Evolutionary conservation across 2,329 filamentous ascomycete genomes (phyloP).

Genomic region (Talaromyces sp.): DNA sequence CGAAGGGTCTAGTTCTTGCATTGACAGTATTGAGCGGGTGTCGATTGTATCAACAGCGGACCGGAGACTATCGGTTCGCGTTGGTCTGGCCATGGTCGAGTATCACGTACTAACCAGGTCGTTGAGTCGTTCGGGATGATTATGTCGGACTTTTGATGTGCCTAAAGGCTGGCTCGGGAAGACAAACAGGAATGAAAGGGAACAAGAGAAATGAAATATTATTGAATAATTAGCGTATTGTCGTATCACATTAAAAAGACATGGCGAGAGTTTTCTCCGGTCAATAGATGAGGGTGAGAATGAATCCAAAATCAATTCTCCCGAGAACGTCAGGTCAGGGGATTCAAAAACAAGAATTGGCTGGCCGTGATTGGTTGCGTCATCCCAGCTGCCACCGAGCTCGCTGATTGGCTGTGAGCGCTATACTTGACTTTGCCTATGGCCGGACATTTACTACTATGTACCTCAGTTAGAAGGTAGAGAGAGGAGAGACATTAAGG

Average conservation of each 20-base stretch:
- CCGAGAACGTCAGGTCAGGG: neutral
- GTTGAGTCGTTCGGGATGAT: neutral
- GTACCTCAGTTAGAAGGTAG: too few species aligned
- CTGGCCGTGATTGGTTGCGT: conserved; percentile 11
- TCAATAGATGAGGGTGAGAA: neutral
- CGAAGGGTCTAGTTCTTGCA: conserved; percentile 76
- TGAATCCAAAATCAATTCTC: too few species aligned
- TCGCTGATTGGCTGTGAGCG: neutral
- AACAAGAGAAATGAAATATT: neutral
- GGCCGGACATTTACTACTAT: too few species aligned
- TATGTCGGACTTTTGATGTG: neutral
- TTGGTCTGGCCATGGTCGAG: conserved; percentile 13
- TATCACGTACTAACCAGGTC: neutral
- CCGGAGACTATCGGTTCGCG: conserved; percentile 14
- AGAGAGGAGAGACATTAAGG: too few species aligned
- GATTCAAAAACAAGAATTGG: neutral
- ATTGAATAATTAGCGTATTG: neutral
- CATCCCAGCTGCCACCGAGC: neutral
- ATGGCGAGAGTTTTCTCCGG: neutral
- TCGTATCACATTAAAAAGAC: neutral
- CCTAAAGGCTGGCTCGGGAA: neutral
- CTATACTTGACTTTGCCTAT: too few species aligned
- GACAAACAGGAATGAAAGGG: neutral
- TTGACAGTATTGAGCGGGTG: conserved; percentile 55
- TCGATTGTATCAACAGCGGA: conserved; percentile 30